Conservation (phyloP, 768 basidiomycete species). For the Artomyces pyxidatus region DNA sequence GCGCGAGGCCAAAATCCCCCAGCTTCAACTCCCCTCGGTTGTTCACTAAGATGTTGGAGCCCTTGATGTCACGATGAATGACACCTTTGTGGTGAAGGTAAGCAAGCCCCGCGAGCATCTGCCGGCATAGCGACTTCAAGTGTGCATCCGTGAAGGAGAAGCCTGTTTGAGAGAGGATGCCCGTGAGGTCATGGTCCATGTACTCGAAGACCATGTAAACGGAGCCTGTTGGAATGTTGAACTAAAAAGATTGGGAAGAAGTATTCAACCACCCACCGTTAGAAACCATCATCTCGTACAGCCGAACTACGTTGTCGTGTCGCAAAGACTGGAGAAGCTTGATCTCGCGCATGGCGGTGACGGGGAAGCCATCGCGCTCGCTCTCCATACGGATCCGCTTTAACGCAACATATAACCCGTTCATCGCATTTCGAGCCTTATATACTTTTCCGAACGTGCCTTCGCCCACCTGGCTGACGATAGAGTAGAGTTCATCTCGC, state of each 20-base stretch:
- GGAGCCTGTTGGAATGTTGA: slow-evolving; percentile 46
- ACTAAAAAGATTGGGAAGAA: slow-evolving; percentile 1
- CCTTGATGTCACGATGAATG: slow-evolving; percentile 98
- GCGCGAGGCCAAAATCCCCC: slow-evolving; percentile 93
- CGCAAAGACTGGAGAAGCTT: slow-evolving; percentile 88
- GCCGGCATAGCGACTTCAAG: slow-evolving; percentile 89
- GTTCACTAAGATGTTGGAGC: slow-evolving; percentile 94
- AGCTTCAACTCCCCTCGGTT: slow-evolving; percentile 90
- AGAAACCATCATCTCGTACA: slow-evolving; percentile 99
- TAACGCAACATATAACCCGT: slow-evolving; percentile 75
- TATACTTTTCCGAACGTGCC: slow-evolving; percentile 99
- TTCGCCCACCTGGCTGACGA: slow-evolving; percentile 92
- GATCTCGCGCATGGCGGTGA: slow-evolving; percentile 98
- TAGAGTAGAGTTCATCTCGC: slow-evolving; percentile 64
- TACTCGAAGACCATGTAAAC: slow-evolving; percentile 99
- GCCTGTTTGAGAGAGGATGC: slow-evolving; percentile 84
- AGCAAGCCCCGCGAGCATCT: slow-evolving; percentile 91
- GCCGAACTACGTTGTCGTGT: slow-evolving; percentile 81
- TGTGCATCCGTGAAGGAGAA: slow-evolving; percentile 81
- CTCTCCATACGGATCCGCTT: slow-evolving; percentile 98
- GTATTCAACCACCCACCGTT: slow-evolving; percentile 51
- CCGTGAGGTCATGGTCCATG: slow-evolving; percentile 97
- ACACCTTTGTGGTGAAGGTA: slow-evolving; percentile 95
- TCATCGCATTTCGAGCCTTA: slow-evolving; percentile 82
- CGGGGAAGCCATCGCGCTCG: slow-evolving; percentile 96